phyloP scores from a whole-genome alignment of 192 early-diverging fungal genomes.

The Diversispora epigaea region DNA sequence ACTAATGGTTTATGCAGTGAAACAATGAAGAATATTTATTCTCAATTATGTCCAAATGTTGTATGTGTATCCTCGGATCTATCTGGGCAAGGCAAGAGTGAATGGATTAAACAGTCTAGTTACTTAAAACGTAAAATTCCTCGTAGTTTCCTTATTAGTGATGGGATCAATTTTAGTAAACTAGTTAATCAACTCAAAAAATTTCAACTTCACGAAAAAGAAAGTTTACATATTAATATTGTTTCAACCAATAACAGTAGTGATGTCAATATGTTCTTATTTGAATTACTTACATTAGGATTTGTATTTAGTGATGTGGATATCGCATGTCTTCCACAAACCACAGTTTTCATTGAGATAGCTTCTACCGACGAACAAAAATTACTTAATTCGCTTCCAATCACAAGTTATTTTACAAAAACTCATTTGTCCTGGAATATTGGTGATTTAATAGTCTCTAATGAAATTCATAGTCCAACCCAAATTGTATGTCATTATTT shows the following conservation, averaged over 20 bases:
- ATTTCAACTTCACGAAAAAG: neutral
- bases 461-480: slow-evolving; percentile 19
- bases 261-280: slow-evolving; percentile 34
- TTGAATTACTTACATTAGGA: slow-evolving; percentile 28
- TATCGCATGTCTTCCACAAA: neutral
- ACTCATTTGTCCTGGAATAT: slow-evolving; percentile 30
- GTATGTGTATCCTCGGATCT: slow-evolving; percentile 16
- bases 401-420: neutral
- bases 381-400: slow-evolving; percentile 26
- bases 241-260: neutral
- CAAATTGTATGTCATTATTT: slow-evolving; percentile 31
- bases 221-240: slow-evolving; percentile 32
- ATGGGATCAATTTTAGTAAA: neutral
- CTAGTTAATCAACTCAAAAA: slow-evolving; percentile 10
- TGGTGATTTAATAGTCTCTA: slow-evolving; percentile 11
- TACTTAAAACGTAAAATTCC: neutral
- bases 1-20: neutral
- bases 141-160: slow-evolving; percentile 16
- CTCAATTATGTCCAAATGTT: slow-evolving; percentile 24
- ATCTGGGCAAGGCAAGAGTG: slow-evolving; percentile 29
- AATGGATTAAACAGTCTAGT: slow-evolving; percentile 23
- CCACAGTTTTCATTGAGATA: slow-evolving; percentile 24
- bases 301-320: slow-evolving; percentile 11
- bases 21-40: slow-evolving; percentile 23
- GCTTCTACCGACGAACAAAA: slow-evolving; percentile 30